A percentile compares a stretch with the other conserved stretches of the same genome.
These are phyloP conservation scores for Didymella pomorum DNA, from an alignment of 2,329 filamentous ascomycete species.

Conservation along the genomic window DNA sequence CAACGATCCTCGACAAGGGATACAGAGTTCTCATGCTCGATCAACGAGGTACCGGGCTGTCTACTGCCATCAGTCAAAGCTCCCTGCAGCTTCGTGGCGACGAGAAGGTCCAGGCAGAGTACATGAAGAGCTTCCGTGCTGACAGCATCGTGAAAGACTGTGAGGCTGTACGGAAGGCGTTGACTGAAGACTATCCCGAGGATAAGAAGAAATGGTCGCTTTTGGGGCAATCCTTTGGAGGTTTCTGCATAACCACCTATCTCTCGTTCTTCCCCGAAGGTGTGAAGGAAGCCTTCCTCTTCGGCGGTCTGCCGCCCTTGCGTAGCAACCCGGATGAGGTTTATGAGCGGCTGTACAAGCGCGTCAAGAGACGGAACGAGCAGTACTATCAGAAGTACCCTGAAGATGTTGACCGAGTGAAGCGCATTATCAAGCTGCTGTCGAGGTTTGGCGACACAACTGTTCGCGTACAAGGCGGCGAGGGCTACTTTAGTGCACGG, in stretches of 20 bases:
- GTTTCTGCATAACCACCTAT: slow-evolving; percentile 85
- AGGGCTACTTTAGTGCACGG: slow-evolving; percentile 70
- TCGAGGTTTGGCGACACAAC: slow-evolving; percentile 62
- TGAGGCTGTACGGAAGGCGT: slow-evolving; percentile 79
- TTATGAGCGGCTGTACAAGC: slow-evolving; percentile 74
- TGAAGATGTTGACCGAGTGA: slow-evolving; percentile 75
- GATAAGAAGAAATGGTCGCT: slow-evolving; percentile 82
- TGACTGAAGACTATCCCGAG: slow-evolving; percentile 74
- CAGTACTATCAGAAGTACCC: slow-evolving; percentile 87
- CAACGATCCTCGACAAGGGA: slow-evolving; percentile 75
- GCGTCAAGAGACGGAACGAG: slow-evolving; percentile 74
- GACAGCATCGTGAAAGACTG: slow-evolving; percentile 90
- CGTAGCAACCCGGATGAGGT: slow-evolving; percentile 75
- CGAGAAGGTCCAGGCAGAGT: slow-evolving; percentile 75
- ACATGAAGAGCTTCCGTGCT: slow-evolving; percentile 84
- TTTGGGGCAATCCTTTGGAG: slow-evolving; percentile 91
- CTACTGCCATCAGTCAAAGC: slow-evolving; percentile 77
- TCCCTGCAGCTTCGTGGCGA: slow-evolving; percentile 71
- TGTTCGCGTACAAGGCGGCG: slow-evolving; percentile 75
- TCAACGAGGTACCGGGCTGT: slow-evolving; percentile 87
- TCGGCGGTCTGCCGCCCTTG: slow-evolving; percentile 83
- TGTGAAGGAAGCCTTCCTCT: slow-evolving; percentile 81
- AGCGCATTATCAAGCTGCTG: slow-evolving; percentile 71
- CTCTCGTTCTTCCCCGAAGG: slow-evolving; percentile 80
- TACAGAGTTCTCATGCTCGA: slow-evolving; percentile 89